Evolutionary conservation across 2,329 filamentous ascomycete genomes (phyloP).

Genomic region (Fusarium ambrosium): DNA sequence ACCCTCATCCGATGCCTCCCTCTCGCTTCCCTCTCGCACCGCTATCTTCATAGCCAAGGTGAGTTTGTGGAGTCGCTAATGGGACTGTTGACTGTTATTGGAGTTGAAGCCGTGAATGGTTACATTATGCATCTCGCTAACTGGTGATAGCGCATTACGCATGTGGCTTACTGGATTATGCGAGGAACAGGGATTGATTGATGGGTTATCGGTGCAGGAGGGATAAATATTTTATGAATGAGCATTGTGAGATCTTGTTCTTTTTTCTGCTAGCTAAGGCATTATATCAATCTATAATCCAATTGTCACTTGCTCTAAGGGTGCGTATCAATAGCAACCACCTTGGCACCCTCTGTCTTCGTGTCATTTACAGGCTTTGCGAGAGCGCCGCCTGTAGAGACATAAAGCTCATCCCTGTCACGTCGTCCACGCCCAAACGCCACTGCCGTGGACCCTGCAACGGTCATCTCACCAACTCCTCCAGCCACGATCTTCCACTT

Average conservation of each 20-base stretch:
- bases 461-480: slow-evolving; percentile 21
- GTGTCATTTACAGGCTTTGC: slow-evolving; percentile 31
- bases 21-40: background rate
- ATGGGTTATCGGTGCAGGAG: background rate
- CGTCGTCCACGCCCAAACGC: slow-evolving; percentile 32
- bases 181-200: background rate
- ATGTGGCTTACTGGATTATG: background rate
- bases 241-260: background rate
- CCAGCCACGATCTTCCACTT: slow-evolving; percentile 34
- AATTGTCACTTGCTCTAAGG: background rate
- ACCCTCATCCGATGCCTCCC: background rate
- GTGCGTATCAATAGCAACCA: slow-evolving; percentile 30
- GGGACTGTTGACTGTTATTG: background rate
- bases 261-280: background rate
- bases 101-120: background rate
- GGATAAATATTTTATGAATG: background rate
- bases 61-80: background rate
- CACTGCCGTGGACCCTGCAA: slow-evolving; percentile 40
- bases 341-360: slow-evolving; percentile 37
- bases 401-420: slow-evolving; percentile 31
- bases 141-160: background rate
- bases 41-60: background rate
- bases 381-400: slow-evolving; percentile 29
- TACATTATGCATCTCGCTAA: slow-evolving; percentile 1
- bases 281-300: background rate